Percentiles rank a stretch among this genome's conserved stretches.
phyloP scores from a whole-genome alignment of 805 yeast species.

The Saccharomycopsis olivae region DNA sequence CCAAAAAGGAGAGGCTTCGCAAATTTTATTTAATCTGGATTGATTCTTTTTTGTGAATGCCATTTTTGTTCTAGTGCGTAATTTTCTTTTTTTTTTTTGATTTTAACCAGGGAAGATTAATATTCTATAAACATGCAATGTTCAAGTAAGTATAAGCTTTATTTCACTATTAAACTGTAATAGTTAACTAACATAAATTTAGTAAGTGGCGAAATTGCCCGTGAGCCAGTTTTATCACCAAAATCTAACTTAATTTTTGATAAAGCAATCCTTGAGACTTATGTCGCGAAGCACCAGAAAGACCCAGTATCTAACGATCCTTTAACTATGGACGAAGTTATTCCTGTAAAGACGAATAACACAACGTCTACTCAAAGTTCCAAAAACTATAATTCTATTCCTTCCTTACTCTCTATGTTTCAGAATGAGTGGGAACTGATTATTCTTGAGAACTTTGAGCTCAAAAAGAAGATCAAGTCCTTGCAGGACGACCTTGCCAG shows the following conservation, averaged over 20 bases:
- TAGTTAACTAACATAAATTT: conserved; percentile 6
- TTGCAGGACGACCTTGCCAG: conserved; percentile 66
- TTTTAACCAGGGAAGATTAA: too few relatives aligned
- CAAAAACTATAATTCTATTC: conserved; percentile 42
- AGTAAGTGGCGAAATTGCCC: conserved; percentile 63
- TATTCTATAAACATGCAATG: background rate
- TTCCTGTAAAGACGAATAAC: conserved; percentile 29
- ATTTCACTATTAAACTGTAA: background rate
- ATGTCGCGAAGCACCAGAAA: conserved; percentile 49
- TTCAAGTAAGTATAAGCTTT: background rate
- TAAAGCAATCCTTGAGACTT: conserved; percentile 43
- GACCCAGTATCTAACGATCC: conserved; percentile 73
- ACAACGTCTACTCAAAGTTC: conserved; percentile 22
- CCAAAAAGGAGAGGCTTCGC: too few relatives aligned
- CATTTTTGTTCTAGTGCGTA: too few relatives aligned
- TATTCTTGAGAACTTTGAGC: conserved; percentile 66
- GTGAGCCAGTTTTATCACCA: conserved; percentile 68
- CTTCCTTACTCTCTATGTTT: conserved; percentile 60
- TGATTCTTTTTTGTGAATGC: too few relatives aligned
- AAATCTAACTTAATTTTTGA: conserved; percentile 67
- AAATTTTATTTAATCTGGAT: too few relatives aligned
- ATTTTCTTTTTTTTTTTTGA: too few relatives aligned
- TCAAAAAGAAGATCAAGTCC: conserved; percentile 58
- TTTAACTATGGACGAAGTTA: conserved; percentile 45
- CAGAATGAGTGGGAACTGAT: conserved; percentile 89